Evolutionary conservation across 345 rosid species (phyloP), one percentile per base, ranked within the genome.

Genomic region (Noccaea bulbosa): DNA sequence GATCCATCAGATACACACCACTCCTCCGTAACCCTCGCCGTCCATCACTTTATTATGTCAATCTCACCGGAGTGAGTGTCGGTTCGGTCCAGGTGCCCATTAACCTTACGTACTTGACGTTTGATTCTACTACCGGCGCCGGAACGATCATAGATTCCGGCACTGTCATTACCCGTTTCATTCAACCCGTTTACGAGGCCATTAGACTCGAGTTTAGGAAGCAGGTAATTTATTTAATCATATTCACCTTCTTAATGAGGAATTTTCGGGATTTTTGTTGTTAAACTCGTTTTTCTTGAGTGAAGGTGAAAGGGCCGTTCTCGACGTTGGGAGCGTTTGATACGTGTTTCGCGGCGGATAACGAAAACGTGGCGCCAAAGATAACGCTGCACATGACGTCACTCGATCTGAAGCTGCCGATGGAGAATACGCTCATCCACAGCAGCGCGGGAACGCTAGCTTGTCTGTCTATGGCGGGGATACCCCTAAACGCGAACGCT

Each of bases 81-180:
- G 96, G 96, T 8, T 74, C 80, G 41, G 81, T 80, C 35, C 64
- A 1, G 1, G 86, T 88, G 1, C 90, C 87, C 24, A 39, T 88
- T 27, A 78, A 77, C 64, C 78, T 77, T 4, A 79, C 68, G 12
- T 78, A 38, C 20, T 77, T 88, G 14, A 11, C 79, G 4, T 86
- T 93, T 54, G 71, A 90, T 88, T 81, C 93, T 0, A 79, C 7
- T 39, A 78, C 97, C 0, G 97, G 97, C 2, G 86, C 93, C 0
- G 95, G 97, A 5, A 93, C 98, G 22, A 82, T 89, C 39, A 80
- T 92, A 2, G 98, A 92, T 37, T 92, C 96, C 20, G 98, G 98
- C 2, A 88, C 95, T 0, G 97, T 90, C 0, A 88, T 92, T 47
- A 93, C 98, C 77, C 88, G 97, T 38, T 90, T 93, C 32, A 64